These are phyloP conservation scores for Davidsoniella neocaledoniae DNA, from an alignment of 2,329 filamentous ascomycete species.

Conservation along the genomic window DNA sequence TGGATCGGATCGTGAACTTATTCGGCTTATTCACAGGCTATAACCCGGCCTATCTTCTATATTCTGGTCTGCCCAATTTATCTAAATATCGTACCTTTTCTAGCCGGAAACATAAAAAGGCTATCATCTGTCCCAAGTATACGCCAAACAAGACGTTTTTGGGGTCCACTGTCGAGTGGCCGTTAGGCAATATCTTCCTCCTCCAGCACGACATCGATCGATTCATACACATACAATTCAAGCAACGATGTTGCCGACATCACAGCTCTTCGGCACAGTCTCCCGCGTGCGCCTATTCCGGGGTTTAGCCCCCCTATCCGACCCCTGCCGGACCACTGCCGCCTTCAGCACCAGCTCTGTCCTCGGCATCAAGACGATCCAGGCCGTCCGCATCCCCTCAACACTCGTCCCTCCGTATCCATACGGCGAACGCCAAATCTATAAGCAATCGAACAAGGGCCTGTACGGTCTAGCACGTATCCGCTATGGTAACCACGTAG, in stretches of 20 bases:
- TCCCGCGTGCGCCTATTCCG: not conserved
- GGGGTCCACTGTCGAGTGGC: too few relatives aligned
- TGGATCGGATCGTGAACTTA: too few relatives aligned
- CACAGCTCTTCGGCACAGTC: not conserved
- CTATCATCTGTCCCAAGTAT: too few relatives aligned
- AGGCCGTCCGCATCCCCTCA: conserved; percentile 27
- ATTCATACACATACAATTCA: too few relatives aligned
- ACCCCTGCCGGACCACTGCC: not conserved
- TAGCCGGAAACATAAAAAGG: too few relatives aligned
- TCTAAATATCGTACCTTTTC: too few relatives aligned
- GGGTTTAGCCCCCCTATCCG: not conserved
- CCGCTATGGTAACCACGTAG: conserved; percentile 65
- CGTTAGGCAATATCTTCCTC: too few relatives aligned
- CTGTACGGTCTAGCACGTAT: conserved; percentile 56
- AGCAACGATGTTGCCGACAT: conserved; percentile 3
- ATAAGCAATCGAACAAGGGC: conserved; percentile 66
- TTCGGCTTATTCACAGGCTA: too few relatives aligned
- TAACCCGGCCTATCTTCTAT: too few relatives aligned
- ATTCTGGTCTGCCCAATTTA: too few relatives aligned
- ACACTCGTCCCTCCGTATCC: conserved; percentile 51
- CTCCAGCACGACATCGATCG: too few relatives aligned
- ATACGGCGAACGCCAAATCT: conserved; percentile 50
- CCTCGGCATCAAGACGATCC: conserved; percentile 25
- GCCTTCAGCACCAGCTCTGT: conserved; percentile 23
- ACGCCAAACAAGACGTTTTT: too few relatives aligned